Evolutionary conservation across 2,329 filamentous ascomycete species (phyloP).

Genomic region (Diaporthe aspalathi): DNA sequence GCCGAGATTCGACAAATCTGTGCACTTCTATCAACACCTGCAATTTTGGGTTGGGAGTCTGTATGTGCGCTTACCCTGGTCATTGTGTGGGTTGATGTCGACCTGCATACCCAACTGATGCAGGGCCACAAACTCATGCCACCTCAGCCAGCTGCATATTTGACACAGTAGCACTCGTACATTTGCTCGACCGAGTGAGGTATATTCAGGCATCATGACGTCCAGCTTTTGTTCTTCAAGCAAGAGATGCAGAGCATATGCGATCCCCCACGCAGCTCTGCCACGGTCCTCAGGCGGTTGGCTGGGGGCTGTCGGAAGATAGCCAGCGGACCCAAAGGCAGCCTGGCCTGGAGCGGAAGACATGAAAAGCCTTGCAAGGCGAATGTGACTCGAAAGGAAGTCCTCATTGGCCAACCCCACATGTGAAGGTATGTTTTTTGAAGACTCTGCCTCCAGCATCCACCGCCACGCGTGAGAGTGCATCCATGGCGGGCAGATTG

Average conservation of each 20-base stretch:
- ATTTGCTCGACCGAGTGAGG: conserved; percentile 58
- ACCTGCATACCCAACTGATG: conserved; percentile 67
- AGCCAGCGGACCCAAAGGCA: conserved; percentile 66
- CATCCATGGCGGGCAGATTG: conserved; percentile 67
- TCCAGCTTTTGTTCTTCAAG: conserved; percentile 90
- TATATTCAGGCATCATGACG: conserved; percentile 61
- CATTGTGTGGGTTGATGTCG: conserved; percentile 54
- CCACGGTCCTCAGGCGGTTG: conserved; percentile 67
- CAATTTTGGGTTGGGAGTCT: not conserved
- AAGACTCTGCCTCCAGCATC: conserved; percentile 69
- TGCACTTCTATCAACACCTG: not conserved
- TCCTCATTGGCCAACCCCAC: conserved; percentile 41
- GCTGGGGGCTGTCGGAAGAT: conserved; percentile 70
- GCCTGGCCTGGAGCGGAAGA: conserved; percentile 67
- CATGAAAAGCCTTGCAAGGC: conserved; percentile 74
- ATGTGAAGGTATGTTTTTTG: conserved; percentile 15
- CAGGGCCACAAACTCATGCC: conserved; percentile 62
- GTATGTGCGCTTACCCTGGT: conserved; percentile 52
- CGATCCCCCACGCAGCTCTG: conserved; percentile 72
- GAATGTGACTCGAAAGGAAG: conserved; percentile 65
- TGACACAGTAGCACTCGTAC: conserved; percentile 83
- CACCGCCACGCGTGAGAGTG: conserved; percentile 76
- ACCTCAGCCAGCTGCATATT: conserved; percentile 84
- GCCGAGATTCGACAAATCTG: conserved; percentile 45
- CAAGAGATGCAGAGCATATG: conserved; percentile 85